phyloP scores from a whole-genome alignment of 2,329 filamentous ascomycete species.

The Beauveria brongniartii region DNA sequence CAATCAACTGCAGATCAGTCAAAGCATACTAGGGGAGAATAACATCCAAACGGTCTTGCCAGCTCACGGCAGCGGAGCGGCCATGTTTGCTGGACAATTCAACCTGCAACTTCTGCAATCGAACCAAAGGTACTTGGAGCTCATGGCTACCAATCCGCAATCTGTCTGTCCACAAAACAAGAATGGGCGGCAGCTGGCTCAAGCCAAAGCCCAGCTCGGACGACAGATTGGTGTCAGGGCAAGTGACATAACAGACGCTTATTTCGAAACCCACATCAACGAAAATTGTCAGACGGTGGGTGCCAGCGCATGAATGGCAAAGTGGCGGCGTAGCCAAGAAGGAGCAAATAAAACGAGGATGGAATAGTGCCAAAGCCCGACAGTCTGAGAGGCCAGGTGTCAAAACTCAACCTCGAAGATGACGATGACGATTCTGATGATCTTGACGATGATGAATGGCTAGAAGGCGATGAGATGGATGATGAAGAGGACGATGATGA shows the following conservation, averaged over 20 bases:
- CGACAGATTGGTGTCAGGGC: background rate
- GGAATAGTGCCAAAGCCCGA: too few relatives aligned
- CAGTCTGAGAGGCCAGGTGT: too few relatives aligned
- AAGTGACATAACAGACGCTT: background rate
- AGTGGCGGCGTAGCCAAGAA: background rate
- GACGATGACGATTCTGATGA: too few relatives aligned
- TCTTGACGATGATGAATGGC: too few relatives aligned
- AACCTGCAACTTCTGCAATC: background rate
- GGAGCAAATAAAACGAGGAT: background rate
- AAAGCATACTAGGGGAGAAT: background rate
- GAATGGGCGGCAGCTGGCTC: background rate
- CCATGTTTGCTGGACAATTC: background rate
- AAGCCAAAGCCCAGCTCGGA: background rate
- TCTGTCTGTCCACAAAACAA: background rate
- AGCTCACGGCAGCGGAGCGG: background rate
- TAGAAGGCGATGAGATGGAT: too few relatives aligned
- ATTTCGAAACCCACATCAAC: background rate
- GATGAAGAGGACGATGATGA: too few relatives aligned
- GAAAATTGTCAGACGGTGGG: conserved; percentile 1
- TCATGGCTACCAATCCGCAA: background rate
- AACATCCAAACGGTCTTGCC: background rate
- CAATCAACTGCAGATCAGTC: background rate
- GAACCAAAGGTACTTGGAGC: background rate
- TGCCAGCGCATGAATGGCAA: background rate
- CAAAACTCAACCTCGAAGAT: too few relatives aligned